These are phyloP conservation scores for Pugionium dolabratum DNA, from an alignment of 345 rosid species.

Conservation along the genomic window DNA sequence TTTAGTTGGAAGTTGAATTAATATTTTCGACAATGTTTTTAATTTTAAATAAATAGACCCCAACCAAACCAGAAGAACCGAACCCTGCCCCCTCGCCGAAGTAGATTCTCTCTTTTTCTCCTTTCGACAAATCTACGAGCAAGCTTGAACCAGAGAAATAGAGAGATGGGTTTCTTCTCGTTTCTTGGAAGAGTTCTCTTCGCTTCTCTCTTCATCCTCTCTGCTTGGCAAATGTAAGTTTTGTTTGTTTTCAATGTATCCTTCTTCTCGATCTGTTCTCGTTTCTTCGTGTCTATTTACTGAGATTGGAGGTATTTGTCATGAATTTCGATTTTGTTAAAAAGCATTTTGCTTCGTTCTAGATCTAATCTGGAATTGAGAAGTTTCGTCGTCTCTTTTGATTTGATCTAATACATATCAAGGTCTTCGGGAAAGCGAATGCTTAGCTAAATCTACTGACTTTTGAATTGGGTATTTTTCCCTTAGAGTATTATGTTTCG, in stretches of 20 bases:
- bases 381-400: not conserved
- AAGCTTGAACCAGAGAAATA: slow-evolving; percentile 1
- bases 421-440: slow-evolving; percentile 16
- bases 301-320: not conserved
- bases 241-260: not conserved
- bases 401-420: not conserved
- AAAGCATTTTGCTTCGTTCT: not conserved
- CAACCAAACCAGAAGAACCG: slow-evolving; percentile 23
- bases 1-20: slow-evolving; percentile 18
- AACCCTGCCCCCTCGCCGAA: slow-evolving; percentile 12
- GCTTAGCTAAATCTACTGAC: slow-evolving; percentile 7
- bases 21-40: not conserved
- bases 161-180: slow-evolving; percentile 82
- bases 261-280: slow-evolving; percentile 29
- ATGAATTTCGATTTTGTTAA: too few relatives aligned
- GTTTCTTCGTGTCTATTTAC: not conserved
- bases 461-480: not conserved
- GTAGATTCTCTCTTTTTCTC: slow-evolving; percentile 11
- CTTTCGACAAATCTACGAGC: slow-evolving; percentile 28
- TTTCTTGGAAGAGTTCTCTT: slow-evolving; percentile 90
- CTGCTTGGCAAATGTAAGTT: slow-evolving; percentile 83
- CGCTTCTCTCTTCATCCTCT: slow-evolving; percentile 85
- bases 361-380: slow-evolving; percentile 31
- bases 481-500: not conserved
- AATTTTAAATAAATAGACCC: not conserved